Conservation (phyloP, 139 green algal genomes). For the Tetraselmis striata region DNA sequence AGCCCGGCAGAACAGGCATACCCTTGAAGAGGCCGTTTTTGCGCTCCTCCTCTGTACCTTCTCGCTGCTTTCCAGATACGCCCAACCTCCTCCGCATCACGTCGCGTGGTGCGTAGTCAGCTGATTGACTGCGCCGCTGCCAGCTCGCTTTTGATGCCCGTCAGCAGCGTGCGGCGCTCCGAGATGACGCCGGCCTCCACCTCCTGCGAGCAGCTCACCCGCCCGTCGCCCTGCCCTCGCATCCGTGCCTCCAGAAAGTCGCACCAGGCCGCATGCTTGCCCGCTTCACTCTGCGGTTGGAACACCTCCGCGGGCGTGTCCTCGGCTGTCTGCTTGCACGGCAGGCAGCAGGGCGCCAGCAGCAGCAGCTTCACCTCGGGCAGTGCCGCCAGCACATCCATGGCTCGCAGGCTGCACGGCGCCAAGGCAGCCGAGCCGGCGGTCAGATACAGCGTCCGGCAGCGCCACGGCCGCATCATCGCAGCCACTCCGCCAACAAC, state of each 20-base stretch:
- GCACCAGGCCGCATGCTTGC: background rate
- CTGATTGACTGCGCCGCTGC: no score
- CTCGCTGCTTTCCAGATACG: no score
- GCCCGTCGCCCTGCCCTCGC: no score
- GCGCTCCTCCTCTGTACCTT: no score
- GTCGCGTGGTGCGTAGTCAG: no score
- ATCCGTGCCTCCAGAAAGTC: background rate
- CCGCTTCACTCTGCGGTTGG: background rate
- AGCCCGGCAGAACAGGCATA: no score
- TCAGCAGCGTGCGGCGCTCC: background rate
- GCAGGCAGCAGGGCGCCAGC: background rate
- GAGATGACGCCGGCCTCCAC: background rate
- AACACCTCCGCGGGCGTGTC: background rate
- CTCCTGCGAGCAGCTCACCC: background rate
- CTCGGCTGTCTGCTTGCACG: background rate
- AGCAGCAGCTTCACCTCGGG: background rate
- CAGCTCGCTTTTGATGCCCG: background rate
- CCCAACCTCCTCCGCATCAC: no score
- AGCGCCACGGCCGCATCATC: no score
- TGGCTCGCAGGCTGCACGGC: background rate
- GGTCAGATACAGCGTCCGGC: no score
- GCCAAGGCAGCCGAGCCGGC: no score
- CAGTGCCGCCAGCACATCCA: background rate
- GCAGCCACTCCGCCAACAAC: no score
- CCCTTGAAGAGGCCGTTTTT: no score